These are phyloP conservation scores for Aspergillus ruber DNA, from an alignment of 2,329 filamentous ascomycete genomes.

Conservation along the genomic window DNA sequence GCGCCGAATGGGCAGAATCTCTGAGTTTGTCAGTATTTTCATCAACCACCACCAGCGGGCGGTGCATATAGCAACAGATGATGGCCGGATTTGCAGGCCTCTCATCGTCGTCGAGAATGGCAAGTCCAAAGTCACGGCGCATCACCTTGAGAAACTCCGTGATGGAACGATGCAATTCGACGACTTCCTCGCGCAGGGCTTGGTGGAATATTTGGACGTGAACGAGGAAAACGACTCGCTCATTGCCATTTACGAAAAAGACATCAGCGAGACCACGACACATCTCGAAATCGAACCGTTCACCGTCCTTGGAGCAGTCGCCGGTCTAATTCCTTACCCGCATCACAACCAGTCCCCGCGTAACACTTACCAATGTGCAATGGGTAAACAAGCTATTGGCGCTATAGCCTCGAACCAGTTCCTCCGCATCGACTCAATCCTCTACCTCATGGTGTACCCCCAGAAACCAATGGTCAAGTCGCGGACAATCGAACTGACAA, in stretches of 20 bases:
- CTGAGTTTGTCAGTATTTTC: constrained; percentile 93
- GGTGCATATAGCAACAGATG: constrained; percentile 92
- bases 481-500: constrained; percentile 90
- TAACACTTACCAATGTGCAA: constrained; percentile 98
- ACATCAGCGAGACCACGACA: constrained; percentile 76
- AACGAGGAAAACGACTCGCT: constrained; percentile 98
- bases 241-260: constrained; percentile 80
- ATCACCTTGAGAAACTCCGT: constrained; percentile 74
- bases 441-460: constrained; percentile 96
- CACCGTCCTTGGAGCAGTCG: constrained; percentile 89
- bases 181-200: constrained; percentile 80
- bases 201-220: constrained; percentile 95
- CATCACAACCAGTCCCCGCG: constrained; percentile 98
- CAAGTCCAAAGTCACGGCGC: constrained; percentile 69
- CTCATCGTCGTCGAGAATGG: constrained; percentile 91
- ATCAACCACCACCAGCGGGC: constrained; percentile 89
- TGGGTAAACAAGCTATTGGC: constrained; percentile 99
- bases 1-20: constrained; percentile 82
- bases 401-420: constrained; percentile 98
- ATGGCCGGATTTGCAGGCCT: constrained; percentile 91
- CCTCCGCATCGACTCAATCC: constrained; percentile 87
- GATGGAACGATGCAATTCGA: constrained; percentile 84
- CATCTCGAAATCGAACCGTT: constrained; percentile 98
- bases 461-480: constrained; percentile 97
- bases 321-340: constrained; percentile 92